phyloP scores from a whole-genome alignment of 2,329 filamentous ascomycete species.

The Aspergillus transmontanensis region DNA sequence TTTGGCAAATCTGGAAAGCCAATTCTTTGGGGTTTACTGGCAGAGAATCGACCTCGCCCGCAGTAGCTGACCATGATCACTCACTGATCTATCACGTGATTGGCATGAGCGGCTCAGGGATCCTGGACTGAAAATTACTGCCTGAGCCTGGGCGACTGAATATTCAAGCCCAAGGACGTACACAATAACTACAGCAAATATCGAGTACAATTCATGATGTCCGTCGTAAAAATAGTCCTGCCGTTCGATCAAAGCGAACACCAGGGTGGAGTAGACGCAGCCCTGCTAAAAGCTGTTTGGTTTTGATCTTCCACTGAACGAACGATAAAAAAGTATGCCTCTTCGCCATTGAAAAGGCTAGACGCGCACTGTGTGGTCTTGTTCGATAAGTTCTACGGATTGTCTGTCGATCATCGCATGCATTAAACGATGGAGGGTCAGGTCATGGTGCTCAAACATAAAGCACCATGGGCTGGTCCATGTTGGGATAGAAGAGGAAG shows the following conservation, averaged over 20 bases:
- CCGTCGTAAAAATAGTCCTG: slow-evolving; percentile 51
- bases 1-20: no score
- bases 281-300: slow-evolving; percentile 52
- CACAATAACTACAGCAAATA: not conserved
- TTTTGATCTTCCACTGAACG: slow-evolving; percentile 52
- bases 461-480: not conserved
- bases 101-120: no score
- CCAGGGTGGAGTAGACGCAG: slow-evolving; percentile 55
- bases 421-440: not conserved
- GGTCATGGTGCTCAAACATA: not conserved
- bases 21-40: no score
- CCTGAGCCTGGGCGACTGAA: no score
- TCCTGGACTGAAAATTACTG: no score
- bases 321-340: slow-evolving; percentile 47
- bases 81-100: no score
- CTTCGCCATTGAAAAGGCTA: slow-evolving; percentile 38
- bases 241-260: slow-evolving; percentile 42
- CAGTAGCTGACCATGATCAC: no score
- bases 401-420: not conserved
- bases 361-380: slow-evolving; percentile 42
- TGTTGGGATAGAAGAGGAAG: not conserved
- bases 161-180: no score
- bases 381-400: not conserved
- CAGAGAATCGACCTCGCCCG: no score
- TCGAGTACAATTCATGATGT: slow-evolving; percentile 34